phyloP scores from a whole-genome alignment of 805 yeast genomes.

The Kuraishia piskuri region DNA sequence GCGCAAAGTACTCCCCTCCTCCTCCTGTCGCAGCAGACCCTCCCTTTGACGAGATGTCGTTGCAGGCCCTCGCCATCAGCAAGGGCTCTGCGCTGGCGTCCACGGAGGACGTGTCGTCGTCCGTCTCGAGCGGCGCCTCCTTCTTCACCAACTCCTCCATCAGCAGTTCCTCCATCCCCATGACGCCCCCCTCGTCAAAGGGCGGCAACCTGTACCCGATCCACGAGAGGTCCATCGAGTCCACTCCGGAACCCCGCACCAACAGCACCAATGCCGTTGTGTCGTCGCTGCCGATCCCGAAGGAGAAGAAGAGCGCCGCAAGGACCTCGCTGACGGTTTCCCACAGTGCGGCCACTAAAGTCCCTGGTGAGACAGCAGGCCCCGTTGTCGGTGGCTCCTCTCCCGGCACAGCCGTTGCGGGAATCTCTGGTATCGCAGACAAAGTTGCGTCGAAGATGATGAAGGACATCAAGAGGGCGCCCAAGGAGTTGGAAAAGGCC shows the following conservation, averaged over 20 bases:
- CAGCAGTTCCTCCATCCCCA: neutral
- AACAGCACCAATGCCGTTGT: neutral
- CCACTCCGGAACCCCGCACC: conserved; percentile 16
- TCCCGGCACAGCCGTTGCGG: neutral
- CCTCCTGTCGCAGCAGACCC: conserved; percentile 10
- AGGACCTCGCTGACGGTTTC: neutral
- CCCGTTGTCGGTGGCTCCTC: neutral
- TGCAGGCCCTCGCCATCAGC: conserved; percentile 9
- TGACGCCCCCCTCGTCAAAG: neutral
- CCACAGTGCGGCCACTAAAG: too few relatives aligned
- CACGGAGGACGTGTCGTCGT: conserved; percentile 24
- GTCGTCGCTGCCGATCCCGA: neutral
- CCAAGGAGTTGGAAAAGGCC: neutral
- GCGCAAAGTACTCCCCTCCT: neutral
- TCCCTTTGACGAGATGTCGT: conserved; percentile 26
- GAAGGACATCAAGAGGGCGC: neutral
- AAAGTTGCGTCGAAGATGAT: conserved; percentile 3
- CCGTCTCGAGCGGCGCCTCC: conserved; percentile 34
- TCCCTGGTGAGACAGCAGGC: too few relatives aligned
- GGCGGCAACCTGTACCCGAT: conserved; percentile 22
- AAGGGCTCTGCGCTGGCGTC: conserved; percentile 23
- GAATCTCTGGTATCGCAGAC: neutral
- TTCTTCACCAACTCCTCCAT: conserved; percentile 20
- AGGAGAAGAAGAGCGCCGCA: neutral
- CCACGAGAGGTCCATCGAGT: conserved; percentile 24